Evolutionary conservation across 495 filamentous ascomycete genomes (phyloP).

Genomic region (Cladorrhinum samala): DNA sequence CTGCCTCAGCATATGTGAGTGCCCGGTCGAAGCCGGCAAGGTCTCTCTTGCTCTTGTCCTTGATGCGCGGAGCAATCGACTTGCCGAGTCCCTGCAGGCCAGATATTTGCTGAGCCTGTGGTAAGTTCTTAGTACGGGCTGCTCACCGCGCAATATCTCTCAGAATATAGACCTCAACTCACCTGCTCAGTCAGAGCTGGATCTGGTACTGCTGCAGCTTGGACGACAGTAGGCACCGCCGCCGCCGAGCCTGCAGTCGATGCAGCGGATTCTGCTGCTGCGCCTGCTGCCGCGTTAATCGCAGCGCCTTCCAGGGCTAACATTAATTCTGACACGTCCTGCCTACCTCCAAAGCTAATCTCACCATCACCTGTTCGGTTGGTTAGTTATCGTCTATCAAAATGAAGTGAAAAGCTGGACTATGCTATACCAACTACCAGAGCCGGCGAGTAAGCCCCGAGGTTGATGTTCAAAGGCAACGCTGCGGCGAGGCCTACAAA

Average conservation of each 20-base stretch:
- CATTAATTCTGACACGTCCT: conserved; percentile 45
- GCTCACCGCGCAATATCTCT: too few species aligned
- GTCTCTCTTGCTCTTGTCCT: conserved; percentile 38
- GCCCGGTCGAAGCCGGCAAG: conserved; percentile 44
- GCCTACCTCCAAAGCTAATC: conserved; percentile 51
- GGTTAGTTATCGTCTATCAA: conserved; percentile 8
- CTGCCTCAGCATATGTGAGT: conserved; percentile 40
- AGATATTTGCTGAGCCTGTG: conserved; percentile 37
- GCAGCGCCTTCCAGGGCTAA: conserved; percentile 46
- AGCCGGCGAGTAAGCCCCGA: conserved; percentile 54
- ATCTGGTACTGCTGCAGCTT: conserved; percentile 25
- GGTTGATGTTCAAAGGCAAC: conserved; percentile 55
- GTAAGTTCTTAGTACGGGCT: background rate
- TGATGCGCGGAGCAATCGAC: conserved; percentile 39
- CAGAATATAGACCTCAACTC: too few species aligned
- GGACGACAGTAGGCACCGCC: background rate
- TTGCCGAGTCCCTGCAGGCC: conserved; percentile 45
- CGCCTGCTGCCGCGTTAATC: conserved; percentile 36
- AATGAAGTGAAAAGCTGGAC: background rate
- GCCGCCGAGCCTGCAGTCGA: conserved; percentile 6
- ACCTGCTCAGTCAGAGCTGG: conserved; percentile 33
- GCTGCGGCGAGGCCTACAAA: conserved; percentile 40
- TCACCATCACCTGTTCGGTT: conserved; percentile 55
- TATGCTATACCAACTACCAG: conserved; percentile 32
- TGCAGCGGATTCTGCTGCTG: conserved; percentile 11